A percentile compares a stretch with the other conserved stretches of the same genome.
Evolutionary conservation across 2,329 filamentous ascomycete species (phyloP).

Genomic region (Paramyrothecium roridum): DNA sequence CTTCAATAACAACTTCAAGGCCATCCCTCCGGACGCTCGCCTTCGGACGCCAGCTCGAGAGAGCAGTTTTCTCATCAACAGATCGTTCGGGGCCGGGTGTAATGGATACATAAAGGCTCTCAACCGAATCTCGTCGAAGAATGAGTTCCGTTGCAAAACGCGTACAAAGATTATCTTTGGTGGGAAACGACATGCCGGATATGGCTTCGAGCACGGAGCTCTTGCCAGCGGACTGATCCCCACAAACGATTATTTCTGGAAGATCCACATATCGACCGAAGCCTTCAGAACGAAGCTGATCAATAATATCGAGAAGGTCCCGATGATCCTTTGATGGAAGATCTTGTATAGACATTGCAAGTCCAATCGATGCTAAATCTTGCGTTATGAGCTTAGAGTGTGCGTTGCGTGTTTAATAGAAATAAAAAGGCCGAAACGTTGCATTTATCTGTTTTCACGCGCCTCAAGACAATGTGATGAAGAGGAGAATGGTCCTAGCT

Average conservation of each 20-base stretch:
- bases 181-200: constrained; percentile 57
- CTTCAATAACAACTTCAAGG: constrained; percentile 44
- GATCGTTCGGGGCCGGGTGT: constrained; percentile 13
- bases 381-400: too few relatives aligned
- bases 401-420: too few relatives aligned
- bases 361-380: too few relatives aligned
- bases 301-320: neutral
- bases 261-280: constrained; percentile 26
- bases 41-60: constrained; percentile 23
- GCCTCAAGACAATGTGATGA: too few relatives aligned
- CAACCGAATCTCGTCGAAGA: constrained; percentile 39
- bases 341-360: too few relatives aligned
- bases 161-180: constrained; percentile 57
- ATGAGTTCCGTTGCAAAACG: constrained; percentile 61
- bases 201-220: constrained; percentile 64
- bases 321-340: too few relatives aligned
- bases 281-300: neutral
- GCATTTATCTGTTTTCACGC: too few relatives aligned
- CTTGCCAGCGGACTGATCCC: constrained; percentile 62
- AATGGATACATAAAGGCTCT: constrained; percentile 25
- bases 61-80: too few relatives aligned
- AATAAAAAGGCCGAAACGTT: too few relatives aligned
- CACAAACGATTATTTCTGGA: constrained; percentile 53
- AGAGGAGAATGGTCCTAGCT: too few relatives aligned
- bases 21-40: constrained; percentile 32